A percentile compares a stretch with the other conserved stretches of the same genome.
phyloP scores from a whole-genome alignment of 1,139 yeast genomes.

The Taiozyma sp. region DNA sequence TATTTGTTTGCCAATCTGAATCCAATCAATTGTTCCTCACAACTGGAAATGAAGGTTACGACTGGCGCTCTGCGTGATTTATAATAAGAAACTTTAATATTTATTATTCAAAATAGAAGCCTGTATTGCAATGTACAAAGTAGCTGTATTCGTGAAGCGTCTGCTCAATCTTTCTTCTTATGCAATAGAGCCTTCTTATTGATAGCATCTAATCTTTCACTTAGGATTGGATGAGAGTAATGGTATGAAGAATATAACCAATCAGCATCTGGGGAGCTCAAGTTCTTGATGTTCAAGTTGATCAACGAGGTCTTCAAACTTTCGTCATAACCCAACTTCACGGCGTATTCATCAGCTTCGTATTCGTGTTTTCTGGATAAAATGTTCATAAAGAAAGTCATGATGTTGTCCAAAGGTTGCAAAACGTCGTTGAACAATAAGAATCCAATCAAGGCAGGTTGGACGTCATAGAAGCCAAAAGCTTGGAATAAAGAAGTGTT shows the following conservation, averaged over 20 bases:
- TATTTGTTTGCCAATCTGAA: too few relatives aligned
- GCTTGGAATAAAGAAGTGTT: constrained; percentile 73
- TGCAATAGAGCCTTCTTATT: constrained; percentile 27
- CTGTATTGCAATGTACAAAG: background rate
- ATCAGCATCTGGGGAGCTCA: constrained; percentile 83
- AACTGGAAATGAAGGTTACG: too few relatives aligned
- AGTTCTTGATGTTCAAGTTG: constrained; percentile 71
- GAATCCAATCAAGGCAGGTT: constrained; percentile 79
- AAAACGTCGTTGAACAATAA: constrained; percentile 68
- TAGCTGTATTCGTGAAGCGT: too few relatives aligned
- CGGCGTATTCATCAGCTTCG: constrained; percentile 89
- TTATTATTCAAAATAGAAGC: background rate
- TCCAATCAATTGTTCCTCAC: too few relatives aligned
- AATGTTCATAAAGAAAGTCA: constrained; percentile 63
- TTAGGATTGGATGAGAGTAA: constrained; percentile 84
- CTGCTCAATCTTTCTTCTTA: constrained; percentile 12
- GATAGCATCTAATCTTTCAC: constrained; percentile 81
- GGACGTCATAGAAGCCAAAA: constrained; percentile 65
- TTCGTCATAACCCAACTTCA: constrained; percentile 61
- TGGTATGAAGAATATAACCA: constrained; percentile 86
- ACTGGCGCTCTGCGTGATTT: too few relatives aligned
- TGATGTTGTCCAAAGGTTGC: constrained; percentile 68
- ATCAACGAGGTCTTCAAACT: constrained; percentile 72
- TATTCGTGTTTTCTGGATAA: constrained; percentile 84
- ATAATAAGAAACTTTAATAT: too few relatives aligned